Base-by-base conservation (phyloP, 139 green algal species). In the Closterium sp. region DNA sequence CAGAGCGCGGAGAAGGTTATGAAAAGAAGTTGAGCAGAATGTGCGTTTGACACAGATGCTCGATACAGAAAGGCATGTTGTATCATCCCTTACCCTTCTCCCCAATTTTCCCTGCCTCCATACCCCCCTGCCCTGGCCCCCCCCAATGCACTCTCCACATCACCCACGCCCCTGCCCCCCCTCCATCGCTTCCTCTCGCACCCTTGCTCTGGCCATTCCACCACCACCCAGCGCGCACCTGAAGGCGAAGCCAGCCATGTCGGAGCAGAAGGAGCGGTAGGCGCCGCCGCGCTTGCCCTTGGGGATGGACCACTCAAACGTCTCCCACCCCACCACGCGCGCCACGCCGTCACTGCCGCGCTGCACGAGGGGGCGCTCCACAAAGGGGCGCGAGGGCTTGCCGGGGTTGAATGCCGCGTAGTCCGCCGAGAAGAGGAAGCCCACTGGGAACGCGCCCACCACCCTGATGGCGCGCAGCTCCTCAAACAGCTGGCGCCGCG, bases 171-270 rank as follows among this genome's bases (percentile, higher is more conserved):
- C 38, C 6, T 50, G 38, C 62, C 62, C 62, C 27, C 19, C 27
- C 62, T 79, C 62, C 62, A 22, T 79, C 62, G 24, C 62, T 2
- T 79, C 13, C 17, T 79, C 62, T 79, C 62, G 1, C 62, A 27
- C 62, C 50, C 50, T 70, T 21, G 1, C 17, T 70, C 50, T 24
- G 19, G 17, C 19, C 62, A 79, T 5, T 0, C 62, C 62, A 79
- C 17, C 17, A 13, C 62, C 62, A 27, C 62, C 62, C 62, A 50
- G 38, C 62, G 29, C 88, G 28, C 70, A 90, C 88, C 70, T 92
- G 89, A 92, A 92, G 11, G 89, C 89, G 13, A 92, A 92, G 10
- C 79, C 89, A 17, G 89, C 89, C 89, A 92, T 92, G 28, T 92
- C 89, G 30, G 70, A n/a, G 27, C 70, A 50, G 85, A 88, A 92